Base-by-base conservation (phyloP, 306 rosid species). In the Benincasa hispida region DNA sequence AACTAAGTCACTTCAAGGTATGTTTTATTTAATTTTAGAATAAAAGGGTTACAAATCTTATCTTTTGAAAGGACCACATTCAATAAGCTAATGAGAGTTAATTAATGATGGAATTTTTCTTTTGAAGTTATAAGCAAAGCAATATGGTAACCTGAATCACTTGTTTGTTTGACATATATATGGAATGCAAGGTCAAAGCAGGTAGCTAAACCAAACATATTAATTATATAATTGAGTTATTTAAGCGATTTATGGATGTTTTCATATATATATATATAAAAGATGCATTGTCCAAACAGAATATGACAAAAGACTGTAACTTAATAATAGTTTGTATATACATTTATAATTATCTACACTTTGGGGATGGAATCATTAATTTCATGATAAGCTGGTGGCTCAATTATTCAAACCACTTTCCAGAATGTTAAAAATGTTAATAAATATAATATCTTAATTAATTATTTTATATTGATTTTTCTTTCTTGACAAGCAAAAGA, bases 261-360 rank as follows among this genome's bases (percentile, higher is more conserved):
- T 13, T 58, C 5, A 25, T 17, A 63, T 13, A 18, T 12, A 47
- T 14, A 14, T 12, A 39, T 50, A n/a, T 45, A 27, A 75, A 24
- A 69, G 75, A 78, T 84, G 82, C 80, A 77, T 51, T 22, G 73
- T 77, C 82, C 87, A 84, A 81, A 66, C n/a, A 81, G 84, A 78
- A 66, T 68, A 55, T 32, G 87, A 75, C 87, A 68, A 12, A 24
- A 69, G 3, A 42, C 6, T 14, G 56, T 69, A 69, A 13, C 37
- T 37, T 39, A 66, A 66, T 37, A n/a, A 69, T 69, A 42, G 14
- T 22, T 42, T 69, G 18, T 8, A 5, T 10, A 7, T 50, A 5
- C 19, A 68, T 22, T 68, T 68, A 35, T 35, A 22, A 42, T 68
- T 11, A 25, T 68, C 55, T 1, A 68, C 50, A 21, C 74, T 10